Evolutionary conservation across 2,329 filamentous ascomycete species (phyloP), one percentile per base, ranked within the genome.

Genomic region (Botrytis aclada): DNA sequence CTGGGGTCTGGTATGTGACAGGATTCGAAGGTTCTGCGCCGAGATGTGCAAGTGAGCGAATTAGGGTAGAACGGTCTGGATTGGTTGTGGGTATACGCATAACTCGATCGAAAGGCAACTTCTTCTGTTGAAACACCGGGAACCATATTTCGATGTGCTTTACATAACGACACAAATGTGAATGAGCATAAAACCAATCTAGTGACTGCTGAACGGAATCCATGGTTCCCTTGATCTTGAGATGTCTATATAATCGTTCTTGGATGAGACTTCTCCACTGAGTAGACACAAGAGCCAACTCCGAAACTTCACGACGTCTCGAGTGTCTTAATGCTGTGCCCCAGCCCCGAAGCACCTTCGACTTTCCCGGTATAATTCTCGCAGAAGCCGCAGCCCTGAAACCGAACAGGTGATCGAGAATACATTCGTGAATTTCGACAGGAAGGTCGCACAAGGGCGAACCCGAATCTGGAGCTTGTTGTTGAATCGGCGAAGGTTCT

Each of bases 121-220:
- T 78, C 74, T 79, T 80, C 61, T 77, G 83, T 25, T 86, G 85
- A 82, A 85, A 94, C 58, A 93, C 91, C 4, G 92, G 92, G 75
- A 94, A 92, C 91, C 92, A 94, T 60, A 93, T 85, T 81, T 94
- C 92, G 74, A 93, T 87, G 78, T 94, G 92, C 76, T 89, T 90
- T 74, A 94, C 88, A 76, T 93, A 89, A 14, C 82, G 77, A 32
- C 87, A 85, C 9, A 94, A 86, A 77, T 92, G 88, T 41, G 85
- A 83, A 74, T 89, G 86, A 16, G 81, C 76, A 25, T 83, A 81
- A 76, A 94, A 92, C 84, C 91, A 93, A 47, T 83, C 75, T 75
- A 87, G 84, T 10, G 90, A 88, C 65, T 89, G 85, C 60, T 87
- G 83, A 58, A 93, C 82, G 25, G 87, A 90, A n/a, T 87, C 85